Evolutionary conservation across 2,329 filamentous ascomycete species (phyloP), one percentile per base, ranked within the genome.

Genomic region (Ascochyta pisi): DNA sequence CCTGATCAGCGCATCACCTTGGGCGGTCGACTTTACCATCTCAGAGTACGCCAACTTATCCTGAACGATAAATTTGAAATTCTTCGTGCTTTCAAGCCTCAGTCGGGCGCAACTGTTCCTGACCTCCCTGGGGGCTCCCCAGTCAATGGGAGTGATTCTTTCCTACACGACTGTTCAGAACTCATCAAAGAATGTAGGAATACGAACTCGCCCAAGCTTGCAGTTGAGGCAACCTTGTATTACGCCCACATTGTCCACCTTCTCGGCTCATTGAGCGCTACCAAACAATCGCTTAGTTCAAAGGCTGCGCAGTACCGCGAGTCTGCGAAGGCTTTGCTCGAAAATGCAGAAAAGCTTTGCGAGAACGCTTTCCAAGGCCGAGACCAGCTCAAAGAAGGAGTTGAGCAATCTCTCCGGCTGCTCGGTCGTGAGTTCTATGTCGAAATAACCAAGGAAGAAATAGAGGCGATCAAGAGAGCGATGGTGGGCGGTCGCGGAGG

Each of bases 401-500:
- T 78, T 2, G 64, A 75, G 6, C 47, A 69, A 3, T 57, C 48
- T 3, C 23, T 66, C 9, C 56, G 60, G 39, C 55, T 80, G 2
- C 61, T 79, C 3, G 38, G 62, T 4, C 65, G 63, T 26, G 63
- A 73, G 8, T 73, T 73, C 60, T 81, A 82, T 49, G 73, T 78
- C 26, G 57, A 69, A 1, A 73, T 81, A 1, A 79, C 78, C 0
- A 53, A 68, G 0, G 76, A 79, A 15, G 80, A 83, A 60, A 40
- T 81, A 7, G 67, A 66, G 0, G 74, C 77, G 2, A 79, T 84
- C 55, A 80, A 81, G 41, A 48, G 60, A 1, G 81, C 81, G 1
- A 84, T 84, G 81, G 71, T 79, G 4, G 73, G 61, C 1, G 81
- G 81, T 7, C 59, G 67, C 0, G 33, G 54, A 1, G 79, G 78